Evolutionary conservation across 2,329 filamentous ascomycete species (phyloP), one percentile per base, ranked within the genome.

Genomic region (Diaporthe sp.): DNA sequence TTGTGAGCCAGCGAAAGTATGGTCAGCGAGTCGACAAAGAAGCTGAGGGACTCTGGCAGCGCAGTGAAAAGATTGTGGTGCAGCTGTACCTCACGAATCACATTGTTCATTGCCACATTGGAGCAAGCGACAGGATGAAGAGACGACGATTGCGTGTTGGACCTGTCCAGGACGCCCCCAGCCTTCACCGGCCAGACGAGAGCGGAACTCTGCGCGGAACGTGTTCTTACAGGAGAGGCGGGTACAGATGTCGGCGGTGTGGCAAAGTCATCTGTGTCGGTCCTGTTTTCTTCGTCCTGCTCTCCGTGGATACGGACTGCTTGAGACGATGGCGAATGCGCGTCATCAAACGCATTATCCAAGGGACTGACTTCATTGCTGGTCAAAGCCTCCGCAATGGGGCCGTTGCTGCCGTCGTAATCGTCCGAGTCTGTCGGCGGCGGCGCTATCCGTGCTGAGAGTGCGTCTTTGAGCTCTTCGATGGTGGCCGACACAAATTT

Each of bases 401-500:
- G 71, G 20, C 74, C 75, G n/a, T 71, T 57, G n/a, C 55, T 37
- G 51, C 47, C 42, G n/a, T 63, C 74, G 31, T 73, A 72, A 0
- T 81, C 79, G 31, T 87, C 84, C 47, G 84, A 80, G 58, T 86
- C 86, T 0, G 85, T 82, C 2, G 85, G 84, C 75, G 89, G 81
- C 28, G 94, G 90, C 81, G 92, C 90, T 76, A 96, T 85, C 37
- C 94, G 90, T 49, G 89, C 89, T 28, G 90, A 89, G 58, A 98
- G 85, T 58, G 92, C 91, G 57, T 90, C 90, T 84, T 98, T 98
- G 77, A 98, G 86, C 72, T 97, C 94, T 20, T 95, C 94, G 0
- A 94, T 95, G 31, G 90, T 90, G 85, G 97, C 94, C 0, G 91
- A 93, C 20, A 96, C 87, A 79, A 97, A 95, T 82, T 95, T 98